Evolutionary conservation across 139 green algal genomes (phyloP).

Genomic region (Pedinophyceae sp.): DNA sequence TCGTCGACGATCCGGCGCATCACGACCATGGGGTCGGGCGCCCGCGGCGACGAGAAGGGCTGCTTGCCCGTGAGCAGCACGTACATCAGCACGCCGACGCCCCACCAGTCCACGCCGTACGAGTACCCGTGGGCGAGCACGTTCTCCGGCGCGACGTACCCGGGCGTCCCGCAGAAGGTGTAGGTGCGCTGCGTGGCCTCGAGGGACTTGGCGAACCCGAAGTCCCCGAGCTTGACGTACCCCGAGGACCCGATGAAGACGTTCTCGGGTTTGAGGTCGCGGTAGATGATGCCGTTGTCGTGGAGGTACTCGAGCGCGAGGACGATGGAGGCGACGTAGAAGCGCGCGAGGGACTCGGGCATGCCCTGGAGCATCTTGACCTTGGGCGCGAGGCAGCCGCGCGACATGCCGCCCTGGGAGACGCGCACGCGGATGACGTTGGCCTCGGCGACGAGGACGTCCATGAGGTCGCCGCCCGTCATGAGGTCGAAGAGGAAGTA

Average conservation of each 20-base stretch:
- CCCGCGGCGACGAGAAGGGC: conserved; percentile 80
- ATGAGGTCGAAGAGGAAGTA: conserved; percentile 96
- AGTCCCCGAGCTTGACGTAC: conserved; percentile 89
- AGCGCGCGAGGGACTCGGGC: conserved; percentile 60
- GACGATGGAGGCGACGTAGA: conserved; percentile 81
- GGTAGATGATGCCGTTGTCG: conserved; percentile 77
- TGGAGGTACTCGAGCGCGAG: conserved; percentile 91
- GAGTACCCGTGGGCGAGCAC: conserved; percentile 86
- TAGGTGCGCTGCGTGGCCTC: conserved; percentile 66
- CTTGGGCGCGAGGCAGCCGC: conserved; percentile 36
- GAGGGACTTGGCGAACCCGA: conserved; percentile 93
- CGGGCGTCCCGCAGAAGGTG: conserved; percentile 94
- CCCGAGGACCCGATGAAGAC: conserved; percentile 80
- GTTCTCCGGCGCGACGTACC: conserved; percentile 93
- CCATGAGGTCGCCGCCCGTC: conserved; percentile 86
- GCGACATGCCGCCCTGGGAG: conserved; percentile 19
- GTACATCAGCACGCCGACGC: conserved; percentile 83
- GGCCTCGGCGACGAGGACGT: conserved; percentile 77
- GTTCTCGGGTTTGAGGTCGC: conserved; percentile 96
- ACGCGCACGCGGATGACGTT: conserved; percentile 46
- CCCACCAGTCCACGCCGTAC: conserved; percentile 82
- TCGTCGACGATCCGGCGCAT: conserved; percentile 93
- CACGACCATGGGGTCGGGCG: conserved; percentile 90
- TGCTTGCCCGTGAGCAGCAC: conserved; percentile 86
- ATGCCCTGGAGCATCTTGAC: conserved; percentile 63